phyloP scores from a whole-genome alignment of 129 eudicot species.

The Flaveria linearis region DNA sequence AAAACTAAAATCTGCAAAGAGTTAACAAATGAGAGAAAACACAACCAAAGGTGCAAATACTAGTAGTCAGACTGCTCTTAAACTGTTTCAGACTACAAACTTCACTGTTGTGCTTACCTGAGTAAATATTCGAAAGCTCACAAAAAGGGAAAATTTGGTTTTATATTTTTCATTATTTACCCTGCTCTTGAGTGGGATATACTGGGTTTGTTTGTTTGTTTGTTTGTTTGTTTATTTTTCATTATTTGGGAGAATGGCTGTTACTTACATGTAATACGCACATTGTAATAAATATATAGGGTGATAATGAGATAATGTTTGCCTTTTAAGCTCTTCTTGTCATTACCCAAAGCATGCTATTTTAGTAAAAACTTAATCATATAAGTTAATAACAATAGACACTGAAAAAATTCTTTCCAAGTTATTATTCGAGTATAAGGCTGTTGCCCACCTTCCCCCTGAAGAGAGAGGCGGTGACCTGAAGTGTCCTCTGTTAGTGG shows the following conservation, averaged over 20 bases:
- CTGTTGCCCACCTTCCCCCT: neutral
- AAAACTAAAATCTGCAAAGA: neutral
- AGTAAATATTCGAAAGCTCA: too few relatives aligned
- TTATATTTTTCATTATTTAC: too few relatives aligned
- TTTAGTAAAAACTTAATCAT: constrained; percentile 7
- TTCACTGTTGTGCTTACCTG: too few relatives aligned
- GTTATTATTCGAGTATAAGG: neutral
- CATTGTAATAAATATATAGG: neutral
- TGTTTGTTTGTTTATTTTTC: too few relatives aligned
- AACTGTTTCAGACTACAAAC: too few relatives aligned
- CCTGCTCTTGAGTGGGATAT: too few relatives aligned
- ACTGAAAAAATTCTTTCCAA: neutral
- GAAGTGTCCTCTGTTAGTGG: neutral
- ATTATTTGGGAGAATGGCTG: neutral
- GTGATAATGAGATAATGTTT: neutral
- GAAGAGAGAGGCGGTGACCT: neutral
- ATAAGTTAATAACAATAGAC: neutral
- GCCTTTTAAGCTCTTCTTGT: neutral
- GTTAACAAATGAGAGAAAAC: constrained; percentile 10
- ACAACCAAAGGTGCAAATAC: neutral
- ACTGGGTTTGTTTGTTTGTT: too few relatives aligned
- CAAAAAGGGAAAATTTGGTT: too few relatives aligned
- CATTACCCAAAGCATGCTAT: neutral
- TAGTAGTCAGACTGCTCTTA: neutral
- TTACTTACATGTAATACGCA: neutral